A percentile compares a stretch with the other conserved stretches of the same genome.
These are phyloP conservation scores for Przewalskia tangutica DNA, from an alignment of 257 asterid species.

Conservation along the genomic window DNA sequence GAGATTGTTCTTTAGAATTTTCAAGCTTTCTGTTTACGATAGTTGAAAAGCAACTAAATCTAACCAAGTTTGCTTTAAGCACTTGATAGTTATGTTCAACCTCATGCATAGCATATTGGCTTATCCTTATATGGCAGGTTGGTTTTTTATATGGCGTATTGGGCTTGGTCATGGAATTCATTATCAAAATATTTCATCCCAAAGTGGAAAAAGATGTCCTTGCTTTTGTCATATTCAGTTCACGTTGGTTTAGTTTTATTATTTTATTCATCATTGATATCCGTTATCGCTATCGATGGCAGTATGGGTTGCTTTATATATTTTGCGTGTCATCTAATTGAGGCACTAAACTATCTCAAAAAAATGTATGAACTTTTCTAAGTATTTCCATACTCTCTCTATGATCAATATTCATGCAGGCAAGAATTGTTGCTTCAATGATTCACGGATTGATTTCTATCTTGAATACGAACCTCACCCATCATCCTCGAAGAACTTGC, in stretches of 20 bases:
- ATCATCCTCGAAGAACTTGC: constrained; percentile 74
- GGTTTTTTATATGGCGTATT: not conserved
- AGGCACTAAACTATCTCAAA: not conserved
- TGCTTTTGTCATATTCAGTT: not conserved
- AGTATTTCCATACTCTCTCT: not conserved
- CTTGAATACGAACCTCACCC: constrained; percentile 93
- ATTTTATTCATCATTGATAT: not conserved
- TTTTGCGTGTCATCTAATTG: not conserved
- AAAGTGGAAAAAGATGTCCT: not conserved
- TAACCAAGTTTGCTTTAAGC: not conserved
- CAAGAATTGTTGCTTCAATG: constrained; percentile 84
- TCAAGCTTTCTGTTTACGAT: not conserved
- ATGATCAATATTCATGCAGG: constrained; percentile 40
- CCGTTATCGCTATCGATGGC: not conserved
- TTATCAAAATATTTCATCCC: not conserved
- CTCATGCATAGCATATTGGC: not conserved
- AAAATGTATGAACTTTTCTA: not conserved
- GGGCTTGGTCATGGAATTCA: not conserved
- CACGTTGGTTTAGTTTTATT: not conserved
- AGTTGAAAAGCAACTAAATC: not conserved
- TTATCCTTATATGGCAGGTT: not conserved
- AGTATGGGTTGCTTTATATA: constrained; percentile 39
- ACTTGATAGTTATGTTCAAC: not conserved
- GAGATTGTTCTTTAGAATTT: not conserved
- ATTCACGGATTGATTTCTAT: constrained; percentile 65